Percentiles rank a stretch among this genome's conserved stretches.
Evolutionary conservation across 2,329 filamentous ascomycete genomes (phyloP).

Genomic region (Fusarium palustre): DNA sequence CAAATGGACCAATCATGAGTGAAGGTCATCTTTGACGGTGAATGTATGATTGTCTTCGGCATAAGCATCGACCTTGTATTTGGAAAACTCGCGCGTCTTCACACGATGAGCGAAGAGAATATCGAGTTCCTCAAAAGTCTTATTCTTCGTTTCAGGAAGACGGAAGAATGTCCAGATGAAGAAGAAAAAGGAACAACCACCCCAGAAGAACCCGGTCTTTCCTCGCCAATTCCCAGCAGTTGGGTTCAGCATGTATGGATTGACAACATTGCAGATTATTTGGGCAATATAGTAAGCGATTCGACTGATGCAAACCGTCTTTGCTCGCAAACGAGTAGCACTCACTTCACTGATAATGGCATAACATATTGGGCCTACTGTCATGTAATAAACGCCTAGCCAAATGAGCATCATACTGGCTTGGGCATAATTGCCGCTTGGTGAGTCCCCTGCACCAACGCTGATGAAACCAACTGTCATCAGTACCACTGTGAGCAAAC

Average conservation of each 20-base stretch:
- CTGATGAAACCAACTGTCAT: conserved; percentile 40
- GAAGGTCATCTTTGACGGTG: background rate
- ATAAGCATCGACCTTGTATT: conserved; percentile 50
- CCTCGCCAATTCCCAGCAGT: conserved; percentile 47
- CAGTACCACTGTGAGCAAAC: conserved; percentile 10
- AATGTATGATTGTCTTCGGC: conserved; percentile 18
- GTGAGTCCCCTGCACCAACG: conserved; percentile 39
- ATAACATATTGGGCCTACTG: conserved; percentile 56
- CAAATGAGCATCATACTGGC: conserved; percentile 55
- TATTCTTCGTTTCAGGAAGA: conserved; percentile 60
- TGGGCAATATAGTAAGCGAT: conserved; percentile 42
- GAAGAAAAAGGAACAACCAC: conserved; percentile 45
- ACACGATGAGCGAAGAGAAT: conserved; percentile 61
- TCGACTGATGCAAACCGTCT: conserved; percentile 54
- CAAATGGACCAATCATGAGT: background rate
- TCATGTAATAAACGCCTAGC: conserved; percentile 55
- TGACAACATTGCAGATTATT: conserved; percentile 44
- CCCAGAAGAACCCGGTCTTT: conserved; percentile 58
- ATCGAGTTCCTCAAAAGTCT: conserved; percentile 65
- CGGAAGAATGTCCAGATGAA: conserved; percentile 64
- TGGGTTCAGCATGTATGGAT: conserved; percentile 48
- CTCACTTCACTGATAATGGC: conserved; percentile 55
- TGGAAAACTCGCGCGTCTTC: conserved; percentile 55
- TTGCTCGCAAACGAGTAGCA: conserved; percentile 53
- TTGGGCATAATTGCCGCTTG: conserved; percentile 43